Evolutionary conservation across 495 filamentous ascomycete genomes (phyloP).

Genomic region (Penicillium maclennaniae): DNA sequence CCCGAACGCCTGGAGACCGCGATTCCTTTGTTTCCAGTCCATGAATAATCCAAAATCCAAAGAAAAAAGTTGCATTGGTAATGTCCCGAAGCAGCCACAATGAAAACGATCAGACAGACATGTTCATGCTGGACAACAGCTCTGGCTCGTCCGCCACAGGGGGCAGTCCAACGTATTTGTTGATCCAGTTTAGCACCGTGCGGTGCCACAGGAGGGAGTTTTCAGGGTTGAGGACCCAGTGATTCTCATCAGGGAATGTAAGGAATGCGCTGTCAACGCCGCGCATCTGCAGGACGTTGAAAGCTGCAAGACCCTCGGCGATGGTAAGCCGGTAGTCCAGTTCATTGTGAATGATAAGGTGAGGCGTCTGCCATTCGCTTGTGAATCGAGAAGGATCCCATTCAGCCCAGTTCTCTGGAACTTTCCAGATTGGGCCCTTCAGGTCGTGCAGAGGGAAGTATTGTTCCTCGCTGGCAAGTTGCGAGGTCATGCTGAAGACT

Average conservation of each 20-base stretch:
- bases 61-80: neutral
- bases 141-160: slow-evolving; percentile 26
- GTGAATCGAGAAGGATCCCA: slow-evolving; percentile 76
- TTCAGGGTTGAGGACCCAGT: slow-evolving; percentile 91
- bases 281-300: slow-evolving; percentile 77
- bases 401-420: slow-evolving; percentile 67
- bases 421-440: slow-evolving; percentile 67
- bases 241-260: slow-evolving; percentile 79
- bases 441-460: slow-evolving; percentile 88
- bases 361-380: slow-evolving; percentile 77
- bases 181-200: slow-evolving; percentile 87
- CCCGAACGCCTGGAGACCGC: neutral
- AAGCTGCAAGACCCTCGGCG: slow-evolving; percentile 76
- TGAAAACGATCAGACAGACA: slow-evolving; percentile 17
- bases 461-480: slow-evolving; percentile 77
- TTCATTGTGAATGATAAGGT: slow-evolving; percentile 86
- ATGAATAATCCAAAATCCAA: slow-evolving; percentile 3
- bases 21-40: slow-evolving; percentile 14
- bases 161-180: slow-evolving; percentile 65
- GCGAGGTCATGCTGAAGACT: slow-evolving; percentile 72
- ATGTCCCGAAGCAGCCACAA: slow-evolving; percentile 1
- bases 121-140: slow-evolving; percentile 15
- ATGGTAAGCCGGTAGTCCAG: slow-evolving; percentile 88
- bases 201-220: slow-evolving; percentile 88
- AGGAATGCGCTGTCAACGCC: slow-evolving; percentile 53